Conservation (phyloP, 2,329 filamentous ascomycete genomes). For the Metarhizium sp. region DNA sequence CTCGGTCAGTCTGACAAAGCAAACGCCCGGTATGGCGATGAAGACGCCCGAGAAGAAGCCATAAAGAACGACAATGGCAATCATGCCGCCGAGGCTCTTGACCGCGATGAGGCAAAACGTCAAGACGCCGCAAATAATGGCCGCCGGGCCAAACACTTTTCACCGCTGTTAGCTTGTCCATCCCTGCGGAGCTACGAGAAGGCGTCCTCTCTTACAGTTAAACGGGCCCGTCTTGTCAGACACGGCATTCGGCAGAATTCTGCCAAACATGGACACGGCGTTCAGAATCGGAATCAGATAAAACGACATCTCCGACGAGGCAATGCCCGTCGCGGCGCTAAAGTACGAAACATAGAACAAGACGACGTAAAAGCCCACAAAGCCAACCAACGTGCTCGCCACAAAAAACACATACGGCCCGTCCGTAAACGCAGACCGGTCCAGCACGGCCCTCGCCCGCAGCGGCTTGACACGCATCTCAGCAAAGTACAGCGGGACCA, state of each 20-base stretch:
- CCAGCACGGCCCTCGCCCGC: constrained; percentile 3
- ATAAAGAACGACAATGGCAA: constrained; percentile 33
- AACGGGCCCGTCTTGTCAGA: background rate
- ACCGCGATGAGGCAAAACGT: background rate
- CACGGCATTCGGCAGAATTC: background rate
- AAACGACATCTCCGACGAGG: constrained; percentile 30
- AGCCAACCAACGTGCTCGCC: constrained; percentile 23
- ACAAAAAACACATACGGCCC: constrained; percentile 10
- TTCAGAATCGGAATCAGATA: constrained; percentile 37
- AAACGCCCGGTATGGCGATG: constrained; percentile 32
- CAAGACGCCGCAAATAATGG: background rate
- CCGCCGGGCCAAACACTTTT: background rate
- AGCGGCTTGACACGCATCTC: constrained; percentile 23
- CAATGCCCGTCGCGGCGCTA: constrained; percentile 16
- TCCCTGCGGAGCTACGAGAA: no score
- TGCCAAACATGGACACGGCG: constrained; percentile 30
- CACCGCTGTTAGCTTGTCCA: no score
- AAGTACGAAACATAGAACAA: constrained; percentile 32
- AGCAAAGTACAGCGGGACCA: constrained; percentile 30
- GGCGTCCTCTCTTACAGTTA: background rate
- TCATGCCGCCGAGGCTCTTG: constrained; percentile 21
- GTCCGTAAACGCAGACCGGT: constrained; percentile 14
- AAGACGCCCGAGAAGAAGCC: constrained; percentile 37
- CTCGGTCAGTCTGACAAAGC: constrained; percentile 24
- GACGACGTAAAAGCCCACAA: constrained; percentile 28